A percentile compares a stretch with the other conserved stretches of the same genome.
Evolutionary conservation across 2,329 filamentous ascomycete genomes (phyloP).

Genomic region (Penicillium sclerotiorum): DNA sequence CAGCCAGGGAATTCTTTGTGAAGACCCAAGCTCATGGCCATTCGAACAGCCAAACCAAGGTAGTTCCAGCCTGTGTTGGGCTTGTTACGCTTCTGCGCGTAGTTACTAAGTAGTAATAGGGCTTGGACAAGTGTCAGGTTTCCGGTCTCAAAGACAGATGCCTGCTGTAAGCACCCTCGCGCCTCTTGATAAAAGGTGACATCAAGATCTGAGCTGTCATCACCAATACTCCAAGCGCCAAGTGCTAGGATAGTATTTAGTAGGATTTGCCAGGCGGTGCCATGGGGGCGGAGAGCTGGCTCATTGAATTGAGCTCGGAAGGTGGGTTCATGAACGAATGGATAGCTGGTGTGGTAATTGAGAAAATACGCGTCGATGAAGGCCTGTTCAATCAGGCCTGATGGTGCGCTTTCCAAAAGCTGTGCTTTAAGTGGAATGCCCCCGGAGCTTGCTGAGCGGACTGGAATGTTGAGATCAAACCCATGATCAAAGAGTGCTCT

Average conservation of each 20-base stretch:
- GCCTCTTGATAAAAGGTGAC: slow-evolving; percentile 52
- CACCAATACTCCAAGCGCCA: slow-evolving; percentile 48
- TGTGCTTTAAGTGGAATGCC: slow-evolving; percentile 42
- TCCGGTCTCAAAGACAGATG: slow-evolving; percentile 51
- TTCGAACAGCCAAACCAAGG: slow-evolving; percentile 51
- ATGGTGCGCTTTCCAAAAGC: slow-evolving; percentile 40
- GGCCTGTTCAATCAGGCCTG: slow-evolving; percentile 42
- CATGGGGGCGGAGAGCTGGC: slow-evolving; percentile 46
- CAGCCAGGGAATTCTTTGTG: slow-evolving; percentile 54
- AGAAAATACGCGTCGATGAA: slow-evolving; percentile 52
- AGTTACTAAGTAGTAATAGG: slow-evolving; percentile 52
- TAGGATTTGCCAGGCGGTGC: slow-evolving; percentile 49
- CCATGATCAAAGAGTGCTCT: slow-evolving; percentile 43
- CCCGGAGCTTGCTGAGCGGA: slow-evolving; percentile 30
- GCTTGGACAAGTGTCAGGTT: slow-evolving; percentile 54
- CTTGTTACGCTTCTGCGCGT: slow-evolving; percentile 54
- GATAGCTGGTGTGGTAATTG: slow-evolving; percentile 52
- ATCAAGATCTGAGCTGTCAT: slow-evolving; percentile 46
- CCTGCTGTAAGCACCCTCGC: slow-evolving; percentile 48
- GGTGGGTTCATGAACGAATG: slow-evolving; percentile 51
- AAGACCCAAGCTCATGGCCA: slow-evolving; percentile 55
- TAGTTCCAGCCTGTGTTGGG: slow-evolving; percentile 56
- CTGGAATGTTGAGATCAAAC: slow-evolving; percentile 42
- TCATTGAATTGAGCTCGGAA: slow-evolving; percentile 52
- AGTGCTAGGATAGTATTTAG: slow-evolving; percentile 50